A percentile compares a stretch with the other conserved stretches of the same genome.
Evolutionary conservation across 352 stramenopile species (phyloP).

Genomic region (Globisporangium echinulatum): DNA sequence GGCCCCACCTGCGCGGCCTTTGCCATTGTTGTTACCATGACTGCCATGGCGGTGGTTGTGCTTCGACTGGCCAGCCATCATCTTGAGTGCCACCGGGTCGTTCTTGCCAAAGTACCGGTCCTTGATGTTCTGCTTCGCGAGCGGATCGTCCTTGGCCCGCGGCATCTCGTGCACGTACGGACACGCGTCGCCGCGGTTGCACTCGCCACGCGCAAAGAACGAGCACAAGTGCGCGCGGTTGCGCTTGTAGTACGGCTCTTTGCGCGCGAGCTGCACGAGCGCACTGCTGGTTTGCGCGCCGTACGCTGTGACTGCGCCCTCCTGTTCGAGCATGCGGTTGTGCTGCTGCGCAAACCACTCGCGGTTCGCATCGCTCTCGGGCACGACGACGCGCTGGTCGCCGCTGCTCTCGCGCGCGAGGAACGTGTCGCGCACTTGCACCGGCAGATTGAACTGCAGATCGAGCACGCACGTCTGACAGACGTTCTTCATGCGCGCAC

Average conservation of each 20-base stretch:
- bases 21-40: slow-evolving; percentile 18
- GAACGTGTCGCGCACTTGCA: slow-evolving; percentile 92
- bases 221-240: slow-evolving; percentile 91
- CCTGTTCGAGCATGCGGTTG: slow-evolving; percentile 88
- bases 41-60: slow-evolving; percentile 7
- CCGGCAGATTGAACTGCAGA: slow-evolving; percentile 95
- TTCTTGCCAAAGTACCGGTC: slow-evolving; percentile 93
- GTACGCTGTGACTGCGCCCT: slow-evolving; percentile 81
- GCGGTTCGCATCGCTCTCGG: slow-evolving; percentile 92
- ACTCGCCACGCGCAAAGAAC: slow-evolving; percentile 94
- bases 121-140: slow-evolving; percentile 95
- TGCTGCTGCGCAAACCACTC: slow-evolving; percentile 93
- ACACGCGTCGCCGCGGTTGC: slow-evolving; percentile 88
- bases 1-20: slow-evolving; percentile 10
- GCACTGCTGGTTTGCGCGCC: slow-evolving; percentile 66
- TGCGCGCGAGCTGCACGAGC: slow-evolving; percentile 78
- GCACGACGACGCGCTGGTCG: slow-evolving; percentile 66
- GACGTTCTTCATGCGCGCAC: slow-evolving; percentile 98
- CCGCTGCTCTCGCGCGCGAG: slow-evolving; percentile 39
- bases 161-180: slow-evolving; percentile 95
- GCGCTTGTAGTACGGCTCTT: slow-evolving; percentile 89
- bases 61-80: slow-evolving; percentile 41
- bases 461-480: slow-evolving; percentile 99
- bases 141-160: slow-evolving; percentile 86
- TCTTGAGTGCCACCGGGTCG: slow-evolving; percentile 90